A percentile compares a stretch with the other conserved stretches of the same genome.
Conservation (phyloP, 371 early-diverging fungal species). For the Mucor mucedo region DNA sequence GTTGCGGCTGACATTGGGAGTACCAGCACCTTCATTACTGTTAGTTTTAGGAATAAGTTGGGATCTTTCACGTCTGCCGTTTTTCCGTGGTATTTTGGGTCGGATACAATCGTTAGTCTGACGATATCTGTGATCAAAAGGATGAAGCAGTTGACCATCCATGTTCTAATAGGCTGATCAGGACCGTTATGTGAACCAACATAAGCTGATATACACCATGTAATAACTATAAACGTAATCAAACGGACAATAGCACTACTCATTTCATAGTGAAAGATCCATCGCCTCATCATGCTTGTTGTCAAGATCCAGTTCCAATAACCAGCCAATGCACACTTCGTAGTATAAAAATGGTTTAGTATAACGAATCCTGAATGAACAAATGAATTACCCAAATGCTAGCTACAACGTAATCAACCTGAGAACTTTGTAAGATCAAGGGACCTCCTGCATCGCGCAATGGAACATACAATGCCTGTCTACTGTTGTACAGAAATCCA, state of each 20-base stretch:
- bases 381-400: conserved; percentile 62
- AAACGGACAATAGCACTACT: conserved; percentile 62
- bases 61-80: conserved; percentile 31
- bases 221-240: conserved; percentile 61
- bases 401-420: conserved; percentile 63
- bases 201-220: conserved; percentile 60
- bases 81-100: conserved; percentile 49
- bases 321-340: conserved; percentile 59
- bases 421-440: conserved; percentile 54
- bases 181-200: conserved; percentile 54
- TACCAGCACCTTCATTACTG: conserved; percentile 55
- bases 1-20: conserved; percentile 59
- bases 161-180: conserved; percentile 63
- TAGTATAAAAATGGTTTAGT: conserved; percentile 13
- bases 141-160: conserved; percentile 61
- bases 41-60: conserved; percentile 42
- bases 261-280: conserved; percentile 66
- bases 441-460: conserved; percentile 60
- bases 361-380: neutral
- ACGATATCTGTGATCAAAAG: conserved; percentile 56
- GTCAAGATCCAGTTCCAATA: conserved; percentile 68
- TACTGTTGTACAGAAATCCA: conserved; percentile 52
- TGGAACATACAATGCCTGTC: conserved; percentile 47
- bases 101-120: conserved; percentile 54
- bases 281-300: conserved; percentile 64